Evolutionary conservation across 345 rosid species (phyloP).

Genomic region (Streptanthus diversifolius): DNA sequence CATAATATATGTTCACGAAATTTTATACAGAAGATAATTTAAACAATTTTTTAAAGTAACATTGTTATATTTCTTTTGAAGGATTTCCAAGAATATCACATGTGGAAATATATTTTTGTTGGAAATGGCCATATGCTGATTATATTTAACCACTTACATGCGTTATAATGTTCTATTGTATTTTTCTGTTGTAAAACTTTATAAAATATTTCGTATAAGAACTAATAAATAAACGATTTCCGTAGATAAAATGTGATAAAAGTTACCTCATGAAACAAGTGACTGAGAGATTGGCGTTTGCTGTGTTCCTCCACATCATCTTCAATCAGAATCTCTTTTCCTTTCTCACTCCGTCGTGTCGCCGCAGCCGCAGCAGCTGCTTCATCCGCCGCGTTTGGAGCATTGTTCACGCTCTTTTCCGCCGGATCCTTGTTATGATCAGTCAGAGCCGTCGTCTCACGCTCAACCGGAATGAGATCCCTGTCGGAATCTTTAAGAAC

Average conservation of each 20-base stretch:
- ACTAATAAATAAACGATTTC: background rate
- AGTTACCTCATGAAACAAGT: conserved; percentile 29
- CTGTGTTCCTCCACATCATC: conserved; percentile 17
- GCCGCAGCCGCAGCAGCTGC: conserved; percentile 2
- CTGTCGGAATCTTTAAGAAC: conserved; percentile 36
- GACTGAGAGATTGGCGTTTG: conserved; percentile 35
- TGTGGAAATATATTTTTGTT: background rate
- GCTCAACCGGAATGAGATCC: conserved; percentile 25
- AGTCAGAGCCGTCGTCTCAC: conserved; percentile 4
- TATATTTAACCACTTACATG: background rate
- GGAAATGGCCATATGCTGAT: background rate
- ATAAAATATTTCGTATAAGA: background rate
- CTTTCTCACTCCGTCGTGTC: conserved; percentile 33
- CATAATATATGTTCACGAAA: background rate
- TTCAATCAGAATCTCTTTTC: conserved; percentile 35
- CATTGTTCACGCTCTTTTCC: background rate
- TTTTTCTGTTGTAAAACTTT: background rate
- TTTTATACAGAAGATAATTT: background rate
- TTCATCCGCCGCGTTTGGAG: conserved; percentile 7
- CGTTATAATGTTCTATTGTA: no score
- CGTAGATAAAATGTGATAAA: background rate
- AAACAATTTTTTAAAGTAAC: background rate
- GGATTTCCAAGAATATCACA: background rate
- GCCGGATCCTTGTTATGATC: background rate
- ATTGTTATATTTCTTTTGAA: no score